Base-by-base conservation (phyloP, 1,139 yeast species). In the Lodderomyces elongisporus region DNA sequence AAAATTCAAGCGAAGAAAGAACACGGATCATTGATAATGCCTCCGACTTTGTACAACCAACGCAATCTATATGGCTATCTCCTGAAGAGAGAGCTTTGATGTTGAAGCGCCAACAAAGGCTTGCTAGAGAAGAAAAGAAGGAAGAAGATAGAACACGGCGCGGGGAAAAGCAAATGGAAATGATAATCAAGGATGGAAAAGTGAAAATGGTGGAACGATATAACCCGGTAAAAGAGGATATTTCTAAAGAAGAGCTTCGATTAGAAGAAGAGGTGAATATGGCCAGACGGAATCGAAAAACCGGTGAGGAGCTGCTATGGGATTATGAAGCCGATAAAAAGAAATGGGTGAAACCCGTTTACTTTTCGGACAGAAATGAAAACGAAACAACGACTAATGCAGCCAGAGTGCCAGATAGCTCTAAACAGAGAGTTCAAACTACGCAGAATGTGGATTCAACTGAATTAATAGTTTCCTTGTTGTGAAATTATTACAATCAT, bases 1-100 rank as follows among this genome's bases (percentile, higher is more conserved):
- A 93, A 53, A 87, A 76, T 2, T 78, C 91, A 7, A 85, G 95
- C 4, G 88, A 89, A 1, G 93, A 87, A 52, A 69, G 98, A 52
- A 91, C 97, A 0, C 79, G 76, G 47, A 88, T 93, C 43, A 89
- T 93, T 28, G 99, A 93, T 51, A 83, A 87, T 50, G 96, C 95
- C 0, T 78, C 95, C 5, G 98, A 93, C 53, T 91, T 79, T 52
- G 93, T 83, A 33, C 42, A 71, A 30, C 77, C 79, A 0, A 55
- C 69, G 4, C 73, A 74, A 30, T 61, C 74, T 2, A 67, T 78
- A 45, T 93, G 98, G 98, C 79, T 95, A 1, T 76, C 85, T 4
- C 91, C 96, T 0, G 70, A 81, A 32, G 97, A 93, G 49, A 75
- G 93, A 45, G 97, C 96, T 0, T 65, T 87, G 37, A 75, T 71